A percentile compares a stretch with the other conserved stretches of the same genome.
Conservation (phyloP, 176 grass and related monocot genomes). For the Ananas comosus region DNA sequence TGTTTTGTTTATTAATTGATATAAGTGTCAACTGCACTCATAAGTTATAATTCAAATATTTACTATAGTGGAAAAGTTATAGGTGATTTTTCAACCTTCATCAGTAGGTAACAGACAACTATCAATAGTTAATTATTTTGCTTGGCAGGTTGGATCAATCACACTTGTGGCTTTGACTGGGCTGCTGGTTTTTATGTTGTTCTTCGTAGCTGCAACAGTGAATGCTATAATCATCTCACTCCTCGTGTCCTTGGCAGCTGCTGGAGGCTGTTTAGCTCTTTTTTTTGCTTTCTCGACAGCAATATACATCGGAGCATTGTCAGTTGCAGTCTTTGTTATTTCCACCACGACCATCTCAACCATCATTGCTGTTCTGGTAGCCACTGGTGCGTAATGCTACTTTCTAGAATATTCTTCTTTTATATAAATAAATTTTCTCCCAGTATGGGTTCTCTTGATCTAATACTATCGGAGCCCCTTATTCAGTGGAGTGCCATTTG, state of each 20-base stretch:
- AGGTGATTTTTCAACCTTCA: background rate
- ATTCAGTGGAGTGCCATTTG: background rate
- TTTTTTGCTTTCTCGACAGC: slow-evolving; percentile 39
- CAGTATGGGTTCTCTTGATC: background rate
- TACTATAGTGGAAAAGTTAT: background rate
- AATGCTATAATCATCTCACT: slow-evolving; percentile 42
- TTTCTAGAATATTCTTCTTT: background rate
- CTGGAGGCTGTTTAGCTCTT: slow-evolving; percentile 51
- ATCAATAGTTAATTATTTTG: background rate
- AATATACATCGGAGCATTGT: slow-evolving; percentile 48
- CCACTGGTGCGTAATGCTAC: slow-evolving; percentile 33
- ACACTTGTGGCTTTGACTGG: slow-evolving; percentile 35
- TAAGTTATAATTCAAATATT: background rate
- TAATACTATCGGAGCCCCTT: background rate
- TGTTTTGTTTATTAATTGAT: background rate
- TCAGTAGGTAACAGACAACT: background rate
- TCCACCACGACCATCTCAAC: slow-evolving; percentile 35
- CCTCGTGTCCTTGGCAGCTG: slow-evolving; percentile 47
- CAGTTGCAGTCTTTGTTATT: slow-evolving; percentile 35
- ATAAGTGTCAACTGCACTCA: background rate
- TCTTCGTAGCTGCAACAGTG: slow-evolving; percentile 37
- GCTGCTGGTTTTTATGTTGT: slow-evolving; percentile 35
- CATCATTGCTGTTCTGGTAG: slow-evolving; percentile 35
- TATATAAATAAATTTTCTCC: background rate
- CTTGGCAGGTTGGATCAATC: slow-evolving; percentile 60